Percentiles rank a stretch among this genome's conserved stretches.
Conservation (phyloP, 2,329 filamentous ascomycete species). For the Fusarium sp. region DNA sequence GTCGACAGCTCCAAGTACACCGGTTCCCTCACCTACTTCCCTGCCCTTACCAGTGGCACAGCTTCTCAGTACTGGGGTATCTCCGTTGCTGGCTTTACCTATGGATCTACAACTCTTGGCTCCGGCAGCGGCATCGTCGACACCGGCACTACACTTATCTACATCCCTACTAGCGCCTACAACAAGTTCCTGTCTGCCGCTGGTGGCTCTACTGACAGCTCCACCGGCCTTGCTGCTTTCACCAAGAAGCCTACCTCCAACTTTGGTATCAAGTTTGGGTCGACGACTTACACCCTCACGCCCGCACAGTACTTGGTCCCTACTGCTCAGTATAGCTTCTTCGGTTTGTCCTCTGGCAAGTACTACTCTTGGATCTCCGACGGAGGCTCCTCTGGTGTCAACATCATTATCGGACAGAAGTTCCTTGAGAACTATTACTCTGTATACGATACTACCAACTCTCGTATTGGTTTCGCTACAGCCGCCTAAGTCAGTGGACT, state of each 20-base stretch:
- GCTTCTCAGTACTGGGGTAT: background rate
- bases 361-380: background rate
- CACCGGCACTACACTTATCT: background rate
- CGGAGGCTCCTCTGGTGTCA: background rate
- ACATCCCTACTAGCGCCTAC: background rate
- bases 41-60: background rate
- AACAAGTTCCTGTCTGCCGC: background rate
- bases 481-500: background rate
- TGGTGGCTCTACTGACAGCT: background rate
- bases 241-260: background rate
- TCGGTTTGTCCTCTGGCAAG: background rate
- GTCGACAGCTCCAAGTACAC: background rate
- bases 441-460: background rate
- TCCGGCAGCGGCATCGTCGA: background rate
- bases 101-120: background rate
- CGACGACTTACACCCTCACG: background rate
- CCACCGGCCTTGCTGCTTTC: background rate
- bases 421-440: conserved; percentile 4
- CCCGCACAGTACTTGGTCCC: background rate
- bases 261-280: background rate
- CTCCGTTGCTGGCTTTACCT: background rate
- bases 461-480: background rate
- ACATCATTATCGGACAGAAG: background rate
- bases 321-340: background rate
- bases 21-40: background rate